Percentiles rank a stretch among this genome's conserved stretches.
These are phyloP conservation scores for Ramalina intermedia DNA, from an alignment of 495 filamentous ascomycete genomes.

Conservation along the genomic window DNA sequence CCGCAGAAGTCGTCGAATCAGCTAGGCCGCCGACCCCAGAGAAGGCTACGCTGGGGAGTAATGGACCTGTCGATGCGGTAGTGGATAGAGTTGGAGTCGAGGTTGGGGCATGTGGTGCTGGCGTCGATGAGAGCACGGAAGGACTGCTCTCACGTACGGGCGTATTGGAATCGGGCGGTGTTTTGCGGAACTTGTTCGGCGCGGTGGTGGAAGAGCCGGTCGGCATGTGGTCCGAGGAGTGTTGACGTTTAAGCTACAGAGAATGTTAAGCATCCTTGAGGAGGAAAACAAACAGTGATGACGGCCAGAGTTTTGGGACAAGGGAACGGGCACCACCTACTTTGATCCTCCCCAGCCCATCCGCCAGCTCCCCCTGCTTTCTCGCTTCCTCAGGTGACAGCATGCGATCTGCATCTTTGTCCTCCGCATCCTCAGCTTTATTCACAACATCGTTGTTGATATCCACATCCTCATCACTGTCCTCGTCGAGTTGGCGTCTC, in stretches of 20 bases:
- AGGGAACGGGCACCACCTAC: conserved; percentile 35
- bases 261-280: conserved; percentile 5
- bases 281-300: neutral
- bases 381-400: conserved; percentile 68
- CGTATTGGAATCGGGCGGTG: conserved; percentile 17
- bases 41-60: conserved; percentile 17
- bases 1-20: conserved; percentile 28
- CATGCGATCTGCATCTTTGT: conserved; percentile 45
- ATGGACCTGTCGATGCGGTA: conserved; percentile 16
- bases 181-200: conserved; percentile 16
- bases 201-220: conserved; percentile 29
- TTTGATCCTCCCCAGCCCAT: conserved; percentile 83
- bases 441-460: conserved; percentile 48
- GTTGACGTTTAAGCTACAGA: conserved; percentile 79
- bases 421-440: conserved; percentile 61
- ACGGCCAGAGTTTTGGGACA: neutral
- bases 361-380: conserved; percentile 71
- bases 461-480: conserved; percentile 56
- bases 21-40: conserved; percentile 8
- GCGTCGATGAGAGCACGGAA: neutral
- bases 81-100: conserved; percentile 26
- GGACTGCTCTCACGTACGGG: neutral
- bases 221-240: conserved; percentile 63
- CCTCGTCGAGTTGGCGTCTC: conserved; percentile 23
- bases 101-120: conserved; percentile 30